A percentile compares a stretch with the other conserved stretches of the same genome.
Conservation (phyloP, 164 flowering plant species). For the Saururus chinensis region DNA sequence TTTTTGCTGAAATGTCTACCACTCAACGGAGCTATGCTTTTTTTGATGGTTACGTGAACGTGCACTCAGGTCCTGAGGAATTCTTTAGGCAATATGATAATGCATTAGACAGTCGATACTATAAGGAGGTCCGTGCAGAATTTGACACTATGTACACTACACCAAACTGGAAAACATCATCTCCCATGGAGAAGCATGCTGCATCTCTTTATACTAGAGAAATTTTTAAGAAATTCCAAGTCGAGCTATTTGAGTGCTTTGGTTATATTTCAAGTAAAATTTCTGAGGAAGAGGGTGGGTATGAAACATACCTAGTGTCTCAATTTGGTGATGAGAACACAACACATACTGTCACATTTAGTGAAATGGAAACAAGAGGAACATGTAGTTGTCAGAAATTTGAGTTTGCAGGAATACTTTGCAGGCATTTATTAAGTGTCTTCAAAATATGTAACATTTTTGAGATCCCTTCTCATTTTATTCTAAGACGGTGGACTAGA, state of each 20-base stretch:
- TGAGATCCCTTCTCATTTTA: conserved; percentile 6
- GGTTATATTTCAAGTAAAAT: conserved; percentile 25
- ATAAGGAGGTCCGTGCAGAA: conserved; percentile 43
- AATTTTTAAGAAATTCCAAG: conserved; percentile 34
- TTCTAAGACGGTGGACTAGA: conserved; percentile 4
- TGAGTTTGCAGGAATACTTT: conserved; percentile 9
- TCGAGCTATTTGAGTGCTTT: conserved; percentile 33
- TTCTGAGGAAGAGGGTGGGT: conserved; percentile 16
- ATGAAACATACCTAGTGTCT: conserved; percentile 21
- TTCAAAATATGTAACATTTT: conserved; percentile 8
- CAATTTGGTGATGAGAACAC: conserved; percentile 12
- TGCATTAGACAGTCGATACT: conserved; percentile 26
- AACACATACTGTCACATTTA: not conserved
- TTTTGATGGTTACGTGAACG: conserved; percentile 32
- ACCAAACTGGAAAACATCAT: conserved; percentile 38
- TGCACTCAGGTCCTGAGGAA: conserved; percentile 16
- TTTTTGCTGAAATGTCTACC: conserved; percentile 33
- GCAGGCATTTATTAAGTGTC: conserved; percentile 8
- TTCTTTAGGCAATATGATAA: conserved; percentile 32
- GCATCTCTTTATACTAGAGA: conserved; percentile 33
- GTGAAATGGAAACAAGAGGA: conserved; percentile 5
- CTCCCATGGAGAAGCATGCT: conserved; percentile 44
- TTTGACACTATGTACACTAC: conserved; percentile 26
- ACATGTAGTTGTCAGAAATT: conserved; percentile 10
- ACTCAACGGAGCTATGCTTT: conserved; percentile 29